Conservation (phyloP, 2,329 filamentous ascomycete genomes). For the Teratosphaeria epicoccoides region DNA sequence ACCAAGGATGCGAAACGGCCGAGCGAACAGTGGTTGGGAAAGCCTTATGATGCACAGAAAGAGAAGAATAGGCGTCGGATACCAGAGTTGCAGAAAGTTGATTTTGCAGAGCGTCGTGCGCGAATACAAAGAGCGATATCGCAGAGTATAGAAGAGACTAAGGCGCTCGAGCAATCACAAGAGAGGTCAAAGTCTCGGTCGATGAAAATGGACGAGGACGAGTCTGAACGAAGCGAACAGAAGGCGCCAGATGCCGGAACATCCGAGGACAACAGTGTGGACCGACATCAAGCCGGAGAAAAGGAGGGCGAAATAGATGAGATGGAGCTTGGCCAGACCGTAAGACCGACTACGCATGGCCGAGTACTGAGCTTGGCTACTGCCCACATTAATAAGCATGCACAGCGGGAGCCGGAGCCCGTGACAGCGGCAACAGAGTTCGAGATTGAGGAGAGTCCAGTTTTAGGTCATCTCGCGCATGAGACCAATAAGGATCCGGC, state of each 20-base stretch:
- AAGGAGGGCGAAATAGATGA: conserved; percentile 6
- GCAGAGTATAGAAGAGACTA: conserved; percentile 63
- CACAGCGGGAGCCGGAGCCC: conserved; percentile 20
- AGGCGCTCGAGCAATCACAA: background rate
- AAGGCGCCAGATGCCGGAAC: background rate
- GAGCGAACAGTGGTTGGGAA: conserved; percentile 52
- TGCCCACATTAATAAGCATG: conserved; percentile 7
- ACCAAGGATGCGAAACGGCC: conserved; percentile 29
- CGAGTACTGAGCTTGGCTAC: conserved; percentile 20
- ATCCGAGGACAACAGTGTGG: conserved; percentile 3
- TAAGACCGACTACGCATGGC: background rate
- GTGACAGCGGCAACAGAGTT: conserved; percentile 33
- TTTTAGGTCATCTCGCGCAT: conserved; percentile 43
- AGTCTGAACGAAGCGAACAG: background rate
- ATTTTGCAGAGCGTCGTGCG: conserved; percentile 73
- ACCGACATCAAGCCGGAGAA: conserved; percentile 7
- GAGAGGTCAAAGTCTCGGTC: background rate
- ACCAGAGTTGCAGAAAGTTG: conserved; percentile 61
- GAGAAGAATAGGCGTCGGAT: conserved; percentile 33
- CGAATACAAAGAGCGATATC: conserved; percentile 78
- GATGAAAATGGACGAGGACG: background rate
- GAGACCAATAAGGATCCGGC: conserved; percentile 32
- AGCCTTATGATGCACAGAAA: conserved; percentile 68
- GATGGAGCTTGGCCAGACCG: conserved; percentile 1
- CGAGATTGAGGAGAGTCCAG: conserved; percentile 50